phyloP scores from a whole-genome alignment of 805 yeast genomes.

The Clavispora phyllophila region DNA sequence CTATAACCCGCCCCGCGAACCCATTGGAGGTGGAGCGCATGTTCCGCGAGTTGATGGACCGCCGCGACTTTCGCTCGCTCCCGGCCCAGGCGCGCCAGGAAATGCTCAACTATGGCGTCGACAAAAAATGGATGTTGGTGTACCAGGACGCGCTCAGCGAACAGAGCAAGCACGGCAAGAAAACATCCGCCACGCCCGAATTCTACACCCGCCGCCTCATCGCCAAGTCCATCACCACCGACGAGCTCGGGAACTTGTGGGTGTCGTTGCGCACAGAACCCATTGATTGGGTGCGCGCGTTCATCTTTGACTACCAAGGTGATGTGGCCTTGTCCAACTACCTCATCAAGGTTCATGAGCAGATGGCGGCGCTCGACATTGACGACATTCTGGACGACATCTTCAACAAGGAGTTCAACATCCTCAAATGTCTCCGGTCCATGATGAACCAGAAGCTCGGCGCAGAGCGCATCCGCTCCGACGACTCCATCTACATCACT shows the following conservation, averaged over 20 bases:
- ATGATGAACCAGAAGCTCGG: slow-evolving; percentile 62
- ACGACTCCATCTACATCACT: slow-evolving; percentile 41
- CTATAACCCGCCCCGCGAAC: slow-evolving; percentile 43
- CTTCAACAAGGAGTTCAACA: slow-evolving; percentile 66
- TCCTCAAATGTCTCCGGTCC: slow-evolving; percentile 75
- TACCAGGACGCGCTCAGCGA: slow-evolving; percentile 83
- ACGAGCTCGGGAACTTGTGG: slow-evolving; percentile 78
- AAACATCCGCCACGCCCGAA: slow-evolving; percentile 51
- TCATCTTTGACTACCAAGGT: slow-evolving; percentile 72
- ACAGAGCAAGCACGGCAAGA: slow-evolving; percentile 45
- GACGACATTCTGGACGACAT: slow-evolving; percentile 43
- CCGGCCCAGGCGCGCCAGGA: slow-evolving; percentile 73
- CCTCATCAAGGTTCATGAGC: slow-evolving; percentile 45
- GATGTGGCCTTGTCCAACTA: slow-evolving; percentile 68
- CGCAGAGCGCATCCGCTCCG: slow-evolving; percentile 50
- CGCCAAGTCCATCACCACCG: slow-evolving; percentile 60
- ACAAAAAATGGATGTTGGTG: slow-evolving; percentile 88
- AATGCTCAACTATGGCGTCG: slow-evolving; percentile 66
- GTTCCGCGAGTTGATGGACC: slow-evolving; percentile 77
- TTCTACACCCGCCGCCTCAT: slow-evolving; percentile 71
- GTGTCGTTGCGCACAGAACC: slow-evolving; percentile 91
- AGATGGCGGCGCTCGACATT: slow-evolving; percentile 21
- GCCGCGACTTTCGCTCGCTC: slow-evolving; percentile 67
- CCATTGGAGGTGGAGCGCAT: slow-evolving; percentile 62
- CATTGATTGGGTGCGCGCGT: slow-evolving; percentile 69